These are phyloP conservation scores for Penicillium dipodomyicola DNA, from an alignment of 495 filamentous ascomycete species.

Conservation along the genomic window DNA sequence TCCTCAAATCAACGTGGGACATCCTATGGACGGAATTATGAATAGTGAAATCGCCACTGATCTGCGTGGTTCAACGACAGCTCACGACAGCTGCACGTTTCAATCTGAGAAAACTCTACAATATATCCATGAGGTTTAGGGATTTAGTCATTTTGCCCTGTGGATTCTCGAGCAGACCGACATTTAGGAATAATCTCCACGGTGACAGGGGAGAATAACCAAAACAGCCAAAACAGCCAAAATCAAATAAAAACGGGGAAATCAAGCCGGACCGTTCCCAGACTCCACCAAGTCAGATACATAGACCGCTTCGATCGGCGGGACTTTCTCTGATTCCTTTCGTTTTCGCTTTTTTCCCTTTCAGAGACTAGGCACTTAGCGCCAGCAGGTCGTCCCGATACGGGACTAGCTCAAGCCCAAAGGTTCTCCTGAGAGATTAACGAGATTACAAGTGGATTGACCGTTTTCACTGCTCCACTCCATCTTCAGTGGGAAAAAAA, in stretches of 20 bases:
- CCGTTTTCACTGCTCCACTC: slow-evolving; percentile 18
- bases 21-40: too few species aligned
- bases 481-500: slow-evolving; percentile 21
- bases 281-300: slow-evolving; percentile 16
- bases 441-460: slow-evolving; percentile 18
- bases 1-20: too few species aligned
- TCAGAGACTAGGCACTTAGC: neutral
- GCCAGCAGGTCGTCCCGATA: neutral
- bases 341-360: neutral
- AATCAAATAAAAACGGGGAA: slow-evolving; percentile 12
- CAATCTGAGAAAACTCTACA: too few species aligned
- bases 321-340: slow-evolving; percentile 5
- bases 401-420: neutral
- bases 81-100: too few species aligned
- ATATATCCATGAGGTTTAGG: too few species aligned
- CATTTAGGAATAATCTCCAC: too few species aligned
- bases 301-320: slow-evolving; percentile 29
- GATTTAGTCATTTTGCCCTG: too few species aligned
- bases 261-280: slow-evolving; percentile 29
- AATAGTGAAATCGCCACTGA: too few species aligned
- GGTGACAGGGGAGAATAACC: neutral
- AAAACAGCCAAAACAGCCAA: slow-evolving; percentile 1
- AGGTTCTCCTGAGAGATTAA: neutral
- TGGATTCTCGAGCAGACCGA: neutral
- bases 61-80: too few species aligned